Conservation (phyloP, 306 rosid species). For the Pachyrhizus erosus region DNA sequence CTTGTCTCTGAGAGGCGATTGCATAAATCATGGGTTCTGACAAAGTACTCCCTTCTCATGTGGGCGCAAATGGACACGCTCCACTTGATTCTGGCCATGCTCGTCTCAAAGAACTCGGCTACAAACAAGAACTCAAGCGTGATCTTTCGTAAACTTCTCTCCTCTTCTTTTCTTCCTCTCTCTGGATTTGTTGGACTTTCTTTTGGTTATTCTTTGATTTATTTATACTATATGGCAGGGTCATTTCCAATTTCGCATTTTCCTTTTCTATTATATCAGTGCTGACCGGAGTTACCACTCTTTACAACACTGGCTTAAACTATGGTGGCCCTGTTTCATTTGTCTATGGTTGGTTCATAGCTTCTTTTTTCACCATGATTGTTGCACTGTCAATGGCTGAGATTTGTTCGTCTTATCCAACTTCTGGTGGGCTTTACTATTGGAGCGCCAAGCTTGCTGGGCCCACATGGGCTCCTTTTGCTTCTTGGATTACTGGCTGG, state of each 20-base stretch:
- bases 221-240: conserved; percentile 46
- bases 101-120: conserved; percentile 91
- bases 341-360: conserved; percentile 88
- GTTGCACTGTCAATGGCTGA: conserved; percentile 96
- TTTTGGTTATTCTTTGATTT: background rate
- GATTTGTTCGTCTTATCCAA: conserved; percentile 93
- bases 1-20: no score
- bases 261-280: conserved; percentile 95
- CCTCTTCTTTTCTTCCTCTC: background rate
- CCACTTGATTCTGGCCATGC: conserved; percentile 79
- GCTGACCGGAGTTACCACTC: conserved; percentile 88
- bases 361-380: conserved; percentile 76
- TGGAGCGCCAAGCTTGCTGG: conserved; percentile 99
- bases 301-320: conserved; percentile 82
- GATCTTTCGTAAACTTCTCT: conserved; percentile 78
- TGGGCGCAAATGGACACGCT: conserved; percentile 35
- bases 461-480: conserved; percentile 90
- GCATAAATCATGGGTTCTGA: conserved; percentile 20
- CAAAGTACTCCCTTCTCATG: conserved; percentile 41
- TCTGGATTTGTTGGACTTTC: background rate
- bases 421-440: conserved; percentile 96
- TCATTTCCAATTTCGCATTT: conserved; percentile 86
- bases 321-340: conserved; percentile 87
- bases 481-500: conserved; percentile 99
- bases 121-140: conserved; percentile 98